Evolutionary conservation across 1,139 yeast genomes (phyloP).

Genomic region (Casaregolazyma suthepensis): DNA sequence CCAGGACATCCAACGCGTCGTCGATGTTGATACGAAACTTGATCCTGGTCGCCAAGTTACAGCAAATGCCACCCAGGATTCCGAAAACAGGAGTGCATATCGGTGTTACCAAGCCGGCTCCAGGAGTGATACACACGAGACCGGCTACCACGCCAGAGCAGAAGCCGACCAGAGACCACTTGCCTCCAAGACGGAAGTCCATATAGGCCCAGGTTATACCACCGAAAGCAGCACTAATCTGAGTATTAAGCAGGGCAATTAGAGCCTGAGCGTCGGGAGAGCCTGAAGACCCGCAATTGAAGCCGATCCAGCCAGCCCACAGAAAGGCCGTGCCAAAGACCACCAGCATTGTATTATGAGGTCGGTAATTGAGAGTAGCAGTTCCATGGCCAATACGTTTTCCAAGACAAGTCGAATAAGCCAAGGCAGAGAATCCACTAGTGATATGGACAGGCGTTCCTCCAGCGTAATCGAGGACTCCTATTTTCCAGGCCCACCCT

Average conservation of each 20-base stretch:
- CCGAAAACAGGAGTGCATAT: slow-evolving; percentile 36
- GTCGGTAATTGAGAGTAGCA: slow-evolving; percentile 26
- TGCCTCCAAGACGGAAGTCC: slow-evolving; percentile 27
- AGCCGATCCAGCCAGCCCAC: slow-evolving; percentile 84
- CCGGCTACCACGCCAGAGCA: slow-evolving; percentile 39
- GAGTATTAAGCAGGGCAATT: slow-evolving; percentile 35
- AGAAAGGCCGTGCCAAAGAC: slow-evolving; percentile 50
- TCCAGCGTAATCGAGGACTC: slow-evolving; percentile 60
- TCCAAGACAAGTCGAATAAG: slow-evolving; percentile 55
- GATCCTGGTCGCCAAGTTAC: slow-evolving; percentile 35
- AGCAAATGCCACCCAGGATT: slow-evolving; percentile 29
- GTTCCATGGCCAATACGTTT: slow-evolving; percentile 32
- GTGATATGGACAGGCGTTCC: slow-evolving; percentile 60
- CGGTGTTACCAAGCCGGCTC: slow-evolving; percentile 35
- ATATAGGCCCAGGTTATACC: slow-evolving; percentile 32
- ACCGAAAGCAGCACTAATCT: slow-evolving; percentile 31
- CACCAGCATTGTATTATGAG: slow-evolving; percentile 33
- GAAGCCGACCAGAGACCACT: slow-evolving; percentile 35
- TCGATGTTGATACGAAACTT: slow-evolving; percentile 34
- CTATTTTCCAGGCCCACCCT: slow-evolving; percentile 50
- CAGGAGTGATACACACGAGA: slow-evolving; percentile 37
- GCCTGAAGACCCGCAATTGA: slow-evolving; percentile 76
- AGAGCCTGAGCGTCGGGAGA: slow-evolving; percentile 47
- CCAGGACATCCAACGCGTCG: slow-evolving; percentile 35
- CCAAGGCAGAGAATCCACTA: slow-evolving; percentile 54